Evolutionary conservation across 148 eudicot genomes (phyloP), one percentile per base, ranked within the genome.

Genomic region (Nepenthes mirabilis): DNA sequence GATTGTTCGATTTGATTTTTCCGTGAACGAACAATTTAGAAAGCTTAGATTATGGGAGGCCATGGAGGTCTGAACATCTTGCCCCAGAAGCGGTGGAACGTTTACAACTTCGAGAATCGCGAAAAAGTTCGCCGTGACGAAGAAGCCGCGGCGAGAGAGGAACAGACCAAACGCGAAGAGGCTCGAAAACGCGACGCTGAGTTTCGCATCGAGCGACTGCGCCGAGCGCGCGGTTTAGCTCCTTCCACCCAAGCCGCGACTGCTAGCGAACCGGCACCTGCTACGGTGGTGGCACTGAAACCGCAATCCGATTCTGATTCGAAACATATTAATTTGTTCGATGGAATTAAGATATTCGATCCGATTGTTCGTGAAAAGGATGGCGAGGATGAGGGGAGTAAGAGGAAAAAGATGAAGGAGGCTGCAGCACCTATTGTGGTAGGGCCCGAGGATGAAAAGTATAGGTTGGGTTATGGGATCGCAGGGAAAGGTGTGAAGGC

Each of bases 11-110:
- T 3, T 40, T 40, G 8, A 3, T 40, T 40, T 40, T 40, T 8
- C 4, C 6, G 6, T 40, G 45, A 40, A 40, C 8, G 45, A 40
- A 40, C 6, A 8, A 40, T 40, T 40, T 8, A 8, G 45, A 3
- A 40, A 40, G 6, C 45, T 40, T 40, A 40, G 8, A 4, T 40
- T 11, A 91, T 93, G 98, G 98, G 98, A 1, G 98, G 98, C 11
- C 98, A 93, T 58, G 98, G 98, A 6, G 98, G 98, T 37, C 73
- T 93, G 9, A 93, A 93, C 70, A 93, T 93, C 68, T 88, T 93
- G 0, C 98, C 98, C 0, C 98, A 93, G 67, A 93, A 93, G 74
- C 70, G 73, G 47, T 93, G 98, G 98, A 93, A 93, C 59, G 98
- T 93, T 2, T 93, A 93, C 95, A 93, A 85, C 64, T 88, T 58